These are phyloP conservation scores for Mrakia blollopis DNA, from an alignment of 768 basidiomycete species.

Conservation along the genomic window DNA sequence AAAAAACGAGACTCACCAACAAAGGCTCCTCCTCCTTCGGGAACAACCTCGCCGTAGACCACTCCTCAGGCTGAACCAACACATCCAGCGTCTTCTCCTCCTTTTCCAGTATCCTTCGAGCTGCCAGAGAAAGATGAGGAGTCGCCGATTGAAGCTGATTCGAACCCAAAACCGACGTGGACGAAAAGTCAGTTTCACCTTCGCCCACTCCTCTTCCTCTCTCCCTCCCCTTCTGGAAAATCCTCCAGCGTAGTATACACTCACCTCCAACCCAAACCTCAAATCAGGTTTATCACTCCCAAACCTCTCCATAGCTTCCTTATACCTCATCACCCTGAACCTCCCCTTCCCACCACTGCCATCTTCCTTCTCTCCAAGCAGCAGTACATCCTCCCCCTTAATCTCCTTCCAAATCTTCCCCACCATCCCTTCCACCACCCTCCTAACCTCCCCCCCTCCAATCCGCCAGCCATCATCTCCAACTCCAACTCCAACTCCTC, in stretches of 20 bases:
- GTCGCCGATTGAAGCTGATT: not conserved
- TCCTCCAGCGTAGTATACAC: constrained; percentile 27
- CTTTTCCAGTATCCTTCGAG: not conserved
- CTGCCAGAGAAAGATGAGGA: not conserved
- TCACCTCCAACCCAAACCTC: constrained; percentile 78
- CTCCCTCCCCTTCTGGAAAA: no score
- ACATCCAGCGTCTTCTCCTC: not conserved
- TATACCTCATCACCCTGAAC: constrained; percentile 81
- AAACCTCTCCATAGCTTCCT: constrained; percentile 87
- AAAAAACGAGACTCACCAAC: not conserved
- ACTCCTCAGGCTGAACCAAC: not conserved
- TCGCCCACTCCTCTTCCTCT: no score
- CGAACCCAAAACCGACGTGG: constrained; percentile 20
- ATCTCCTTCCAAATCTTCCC: constrained; percentile 68
- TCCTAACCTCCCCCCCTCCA: constrained; percentile 75
- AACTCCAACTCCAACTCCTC: constrained; percentile 50
- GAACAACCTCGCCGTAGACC: not conserved
- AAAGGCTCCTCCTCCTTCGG: not conserved
- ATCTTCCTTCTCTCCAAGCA: no score
- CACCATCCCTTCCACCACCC: constrained; percentile 69
- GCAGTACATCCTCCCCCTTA: constrained; percentile 59
- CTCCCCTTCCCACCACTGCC: constrained; percentile 40
- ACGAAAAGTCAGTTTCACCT: not conserved
- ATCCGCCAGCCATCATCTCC: constrained; percentile 61
- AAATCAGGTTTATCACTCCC: constrained; percentile 94